phyloP scores from a whole-genome alignment of 345 rosid genomes.

The Eucalyptus cloeziana region DNA sequence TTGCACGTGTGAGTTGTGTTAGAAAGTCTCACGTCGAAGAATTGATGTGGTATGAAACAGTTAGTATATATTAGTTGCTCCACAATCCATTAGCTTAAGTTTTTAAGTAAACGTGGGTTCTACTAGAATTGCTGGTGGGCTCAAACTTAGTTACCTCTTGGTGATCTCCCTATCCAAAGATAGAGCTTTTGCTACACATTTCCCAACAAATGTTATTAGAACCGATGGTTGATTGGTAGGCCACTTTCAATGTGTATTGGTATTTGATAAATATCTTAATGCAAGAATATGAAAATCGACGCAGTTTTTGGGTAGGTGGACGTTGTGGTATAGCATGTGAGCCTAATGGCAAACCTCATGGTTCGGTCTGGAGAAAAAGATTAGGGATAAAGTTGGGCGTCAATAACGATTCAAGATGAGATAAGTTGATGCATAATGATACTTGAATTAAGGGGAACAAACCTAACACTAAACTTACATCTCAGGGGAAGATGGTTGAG shows the following conservation, averaged over 20 bases:
- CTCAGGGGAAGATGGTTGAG: neutral
- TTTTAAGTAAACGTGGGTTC: neutral
- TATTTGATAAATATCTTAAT: neutral
- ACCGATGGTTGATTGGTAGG: neutral
- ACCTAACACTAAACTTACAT: neutral
- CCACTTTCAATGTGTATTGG: neutral
- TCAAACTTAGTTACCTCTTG: neutral
- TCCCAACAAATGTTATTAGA: neutral
- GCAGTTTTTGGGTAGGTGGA: no score
- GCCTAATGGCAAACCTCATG: rapidly evolving
- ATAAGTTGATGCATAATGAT: neutral
- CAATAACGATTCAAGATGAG: rapidly evolving
- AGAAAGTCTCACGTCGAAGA: no score
- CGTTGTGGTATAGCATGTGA: rapidly evolving
- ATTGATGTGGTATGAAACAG: no score
- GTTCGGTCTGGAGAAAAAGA: neutral
- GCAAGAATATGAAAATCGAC: rapidly evolving
- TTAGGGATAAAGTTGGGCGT: rapidly evolving
- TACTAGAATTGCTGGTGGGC: neutral
- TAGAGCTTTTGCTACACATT: rapidly evolving
- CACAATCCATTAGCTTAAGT: neutral
- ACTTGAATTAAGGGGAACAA: neutral
- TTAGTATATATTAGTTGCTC: no score
- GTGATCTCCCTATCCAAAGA: neutral
- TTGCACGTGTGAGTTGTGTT: no score